Base-by-base conservation (phyloP, 805 yeast genomes). In the Metschnikowia arizonensis region DNA sequence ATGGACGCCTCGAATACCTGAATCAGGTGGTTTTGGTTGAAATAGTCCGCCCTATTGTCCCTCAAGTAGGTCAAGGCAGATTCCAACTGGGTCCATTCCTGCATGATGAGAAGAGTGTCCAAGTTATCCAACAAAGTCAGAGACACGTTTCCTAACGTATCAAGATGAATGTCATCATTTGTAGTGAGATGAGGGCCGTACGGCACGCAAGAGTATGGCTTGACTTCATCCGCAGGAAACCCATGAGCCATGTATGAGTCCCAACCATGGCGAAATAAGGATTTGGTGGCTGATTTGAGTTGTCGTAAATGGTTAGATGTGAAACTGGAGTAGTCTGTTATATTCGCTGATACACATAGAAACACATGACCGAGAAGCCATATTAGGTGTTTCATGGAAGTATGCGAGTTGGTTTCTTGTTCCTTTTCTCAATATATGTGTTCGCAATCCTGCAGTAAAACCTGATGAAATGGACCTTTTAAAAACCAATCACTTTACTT, bases 1-100 rank as follows among this genome's bases (percentile, higher is more conserved):
- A 91, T 90, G 4, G 88, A 79, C 3, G 86, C 76, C 62, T 90
- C 98, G 62, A 90, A 90, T 1, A 90, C 95, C 58, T 90, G 97
- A 0, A 90, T 83, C 1, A 82, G 79, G 8, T 88, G 75, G 49
- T 87, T 80, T 32, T 79, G 72, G 32, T 79, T 73, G 58, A 88
- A 88, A 18, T 75, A 56, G 0, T 62, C 58, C 5, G 78, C 69
- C 31, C 76, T 68, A 18, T 73, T 55, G 5, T n/a, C 14, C 37
- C 62, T 48, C 45, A 72, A 58, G 46, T 61, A 69, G 6, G 39
- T 38, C 21, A 72, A 51, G 45, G 61, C 58, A 12, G 15, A 5
- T 5, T 66, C 68, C 51, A 90, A 82, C 32, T 72, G 72, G 12
- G 70, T 74, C 57, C 74, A 72, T 52, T 86, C 85, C 33, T 81